Base-by-base conservation (phyloP, 2,329 filamentous ascomycete species). In the Gremmenia infestans region DNA sequence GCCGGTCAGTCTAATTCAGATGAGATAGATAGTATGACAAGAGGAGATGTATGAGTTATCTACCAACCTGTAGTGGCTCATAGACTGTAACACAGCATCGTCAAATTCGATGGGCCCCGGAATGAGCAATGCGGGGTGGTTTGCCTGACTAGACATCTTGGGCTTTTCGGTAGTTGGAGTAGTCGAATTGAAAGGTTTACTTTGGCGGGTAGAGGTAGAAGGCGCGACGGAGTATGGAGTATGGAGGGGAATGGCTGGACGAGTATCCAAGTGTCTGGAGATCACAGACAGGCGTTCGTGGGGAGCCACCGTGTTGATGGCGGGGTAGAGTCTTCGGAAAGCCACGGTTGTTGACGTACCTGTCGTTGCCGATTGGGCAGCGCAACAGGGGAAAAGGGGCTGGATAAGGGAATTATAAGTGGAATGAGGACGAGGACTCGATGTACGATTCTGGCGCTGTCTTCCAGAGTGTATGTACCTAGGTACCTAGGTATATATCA, bases 21-120 rank as follows among this genome's bases (percentile, higher is more conserved):
- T 25, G 52, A 11, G 36, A 22, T 36, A 28, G 36, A 35, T 19
- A 42, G 35, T 25, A 39, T 9, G 6, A 50, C 46, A 43, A 39
- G 14, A 19, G 39, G 32, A 17, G 14, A 35, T 48, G 9, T 14
- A 48, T 48, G 14, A 14, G 36, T 43, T 28, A 12, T 25, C 67
- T 64, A 63, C 75, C 68, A 77, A 91, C 88, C 89, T 93, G 77
- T 88, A 96, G 76, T 96, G 91, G 78, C 88, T 87, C 93, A 97
- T 97, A 59, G 91, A 90, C 73, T 92, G 83, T 52, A 97, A 84
- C 59, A 97, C 93, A 48, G 86, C 91, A 93, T 97, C 93, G 72
- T 97, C 93, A 71, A 97, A 97, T 78, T 97, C 93, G 73, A 97
- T 96, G 69, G 94, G 94, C 62, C 94, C 94, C 50, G 94, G 94